Evolutionary conservation across 441 rosid species (phyloP).

Genomic region (Biscutella laevigata): DNA sequence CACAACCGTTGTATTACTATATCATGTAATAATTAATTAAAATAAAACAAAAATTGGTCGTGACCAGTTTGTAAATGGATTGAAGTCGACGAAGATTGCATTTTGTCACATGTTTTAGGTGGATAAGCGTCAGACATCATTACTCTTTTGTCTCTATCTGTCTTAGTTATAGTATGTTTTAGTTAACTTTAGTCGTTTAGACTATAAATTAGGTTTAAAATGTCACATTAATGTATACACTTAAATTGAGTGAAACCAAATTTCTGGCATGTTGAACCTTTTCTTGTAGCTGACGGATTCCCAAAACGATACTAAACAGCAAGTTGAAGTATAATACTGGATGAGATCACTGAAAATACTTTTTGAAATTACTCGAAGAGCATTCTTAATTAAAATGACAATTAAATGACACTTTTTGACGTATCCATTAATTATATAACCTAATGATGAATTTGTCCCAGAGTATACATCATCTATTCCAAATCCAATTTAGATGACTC

Average conservation of each 20-base stretch:
- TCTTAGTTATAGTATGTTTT: neutral
- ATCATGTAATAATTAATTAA: neutral
- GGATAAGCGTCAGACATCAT: conserved; percentile 28
- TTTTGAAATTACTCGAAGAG: neutral
- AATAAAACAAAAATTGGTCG: neutral
- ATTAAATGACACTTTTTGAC: conserved; percentile 9
- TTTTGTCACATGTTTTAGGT: conserved; percentile 17
- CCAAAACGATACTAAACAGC: conserved; percentile 10
- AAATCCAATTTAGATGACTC: conserved; percentile 24
- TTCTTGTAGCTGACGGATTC: conserved; percentile 16
- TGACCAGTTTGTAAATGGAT: neutral
- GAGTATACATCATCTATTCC: conserved; percentile 12
- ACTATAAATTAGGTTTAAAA: conserved; percentile 16
- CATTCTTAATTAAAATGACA: neutral
- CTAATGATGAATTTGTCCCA: conserved; percentile 10
- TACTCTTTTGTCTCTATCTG: conserved; percentile 15
- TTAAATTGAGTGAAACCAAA: neutral
- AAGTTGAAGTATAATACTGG: conserved; percentile 17
- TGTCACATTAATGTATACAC: conserved; percentile 3
- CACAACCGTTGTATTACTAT: neutral
- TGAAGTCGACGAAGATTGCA: conserved; percentile 18
- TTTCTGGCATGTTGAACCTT: conserved; percentile 1
- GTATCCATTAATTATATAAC: neutral
- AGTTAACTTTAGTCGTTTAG: conserved; percentile 4
- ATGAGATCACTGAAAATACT: neutral